These are phyloP conservation scores for Aspergillus nidulans DNA, from an alignment of 495 filamentous ascomycete species.

Conservation along the genomic window DNA sequence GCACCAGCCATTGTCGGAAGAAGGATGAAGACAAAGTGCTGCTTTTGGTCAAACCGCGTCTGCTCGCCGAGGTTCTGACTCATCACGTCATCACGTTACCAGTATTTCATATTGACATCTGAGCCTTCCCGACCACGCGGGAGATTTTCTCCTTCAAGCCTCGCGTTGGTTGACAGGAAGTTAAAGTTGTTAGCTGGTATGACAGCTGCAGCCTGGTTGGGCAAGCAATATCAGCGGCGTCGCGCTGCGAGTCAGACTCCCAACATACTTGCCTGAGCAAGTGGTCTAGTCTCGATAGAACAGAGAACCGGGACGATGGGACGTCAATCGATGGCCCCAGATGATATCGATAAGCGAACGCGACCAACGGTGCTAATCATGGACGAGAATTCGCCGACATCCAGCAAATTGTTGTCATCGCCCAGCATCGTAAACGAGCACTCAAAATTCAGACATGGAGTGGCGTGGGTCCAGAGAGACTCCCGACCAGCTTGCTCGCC, in stretches of 20 bases:
- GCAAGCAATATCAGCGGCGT: too few species aligned
- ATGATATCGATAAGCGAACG: background rate
- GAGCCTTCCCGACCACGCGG: background rate
- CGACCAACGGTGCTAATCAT: too few species aligned
- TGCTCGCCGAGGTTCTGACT: background rate
- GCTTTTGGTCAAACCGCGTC: background rate
- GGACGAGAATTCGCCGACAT: too few species aligned
- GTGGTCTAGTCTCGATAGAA: background rate
- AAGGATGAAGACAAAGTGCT: too few species aligned
- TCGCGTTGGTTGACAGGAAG: background rate
- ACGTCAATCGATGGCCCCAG: background rate
- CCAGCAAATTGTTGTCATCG: too few species aligned
- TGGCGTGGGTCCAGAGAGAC: conserved; percentile 15
- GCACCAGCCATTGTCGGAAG: too few species aligned
- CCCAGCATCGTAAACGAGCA: background rate
- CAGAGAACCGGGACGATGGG: background rate
- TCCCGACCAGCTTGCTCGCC: background rate
- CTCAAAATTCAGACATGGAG: conserved; percentile 13
- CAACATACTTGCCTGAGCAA: too few species aligned
- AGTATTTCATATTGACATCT: conserved; percentile 13
- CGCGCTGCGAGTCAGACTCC: background rate
- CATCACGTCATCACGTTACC: conserved; percentile 18
- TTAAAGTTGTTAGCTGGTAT: conserved; percentile 2
- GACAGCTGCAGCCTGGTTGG: background rate
- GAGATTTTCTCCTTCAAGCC: conserved; percentile 2